Evolutionary conservation across 768 basidiomycete genomes (phyloP).

Genomic region (Agaricus bisporus): DNA sequence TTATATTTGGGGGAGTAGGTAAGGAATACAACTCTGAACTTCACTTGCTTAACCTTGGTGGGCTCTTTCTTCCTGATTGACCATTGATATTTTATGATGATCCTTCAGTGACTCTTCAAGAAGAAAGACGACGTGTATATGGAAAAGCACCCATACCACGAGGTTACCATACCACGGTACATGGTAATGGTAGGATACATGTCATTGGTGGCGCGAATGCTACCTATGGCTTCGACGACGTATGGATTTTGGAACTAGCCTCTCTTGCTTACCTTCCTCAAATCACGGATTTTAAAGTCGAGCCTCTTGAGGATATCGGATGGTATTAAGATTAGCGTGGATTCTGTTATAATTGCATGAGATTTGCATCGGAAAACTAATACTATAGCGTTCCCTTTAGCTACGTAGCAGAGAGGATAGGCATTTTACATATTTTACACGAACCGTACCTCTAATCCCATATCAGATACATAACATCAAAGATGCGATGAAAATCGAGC

Average conservation of each 20-base stretch:
- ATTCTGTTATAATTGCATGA: too few species aligned
- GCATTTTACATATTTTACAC: too few species aligned
- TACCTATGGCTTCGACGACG: constrained; percentile 75
- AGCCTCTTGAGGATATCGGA: constrained; percentile 17
- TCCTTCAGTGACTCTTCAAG: constrained; percentile 69
- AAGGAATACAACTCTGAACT: constrained; percentile 70
- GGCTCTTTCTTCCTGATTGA: constrained; percentile 8
- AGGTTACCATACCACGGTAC: constrained; percentile 79
- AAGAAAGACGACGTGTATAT: constrained; percentile 59
- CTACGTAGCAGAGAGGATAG: too few species aligned
- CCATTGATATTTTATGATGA: background rate
- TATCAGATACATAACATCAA: background rate
- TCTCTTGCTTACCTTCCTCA: constrained; percentile 86
- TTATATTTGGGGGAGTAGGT: constrained; percentile 86
- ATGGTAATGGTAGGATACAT: constrained; percentile 81
- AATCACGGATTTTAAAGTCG: constrained; percentile 70
- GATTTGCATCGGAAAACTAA: too few species aligned
- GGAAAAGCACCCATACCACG: constrained; percentile 71
- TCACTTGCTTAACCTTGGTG: constrained; percentile 83
- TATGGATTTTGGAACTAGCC: constrained; percentile 79
- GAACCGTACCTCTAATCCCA: background rate
- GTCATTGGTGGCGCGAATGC: constrained; percentile 89
- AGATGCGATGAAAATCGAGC: background rate
- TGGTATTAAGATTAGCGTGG: background rate
- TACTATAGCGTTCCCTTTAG: too few species aligned